Conservation (phyloP, 345 rosid genomes). For the Toxicodendron radicans region DNA sequence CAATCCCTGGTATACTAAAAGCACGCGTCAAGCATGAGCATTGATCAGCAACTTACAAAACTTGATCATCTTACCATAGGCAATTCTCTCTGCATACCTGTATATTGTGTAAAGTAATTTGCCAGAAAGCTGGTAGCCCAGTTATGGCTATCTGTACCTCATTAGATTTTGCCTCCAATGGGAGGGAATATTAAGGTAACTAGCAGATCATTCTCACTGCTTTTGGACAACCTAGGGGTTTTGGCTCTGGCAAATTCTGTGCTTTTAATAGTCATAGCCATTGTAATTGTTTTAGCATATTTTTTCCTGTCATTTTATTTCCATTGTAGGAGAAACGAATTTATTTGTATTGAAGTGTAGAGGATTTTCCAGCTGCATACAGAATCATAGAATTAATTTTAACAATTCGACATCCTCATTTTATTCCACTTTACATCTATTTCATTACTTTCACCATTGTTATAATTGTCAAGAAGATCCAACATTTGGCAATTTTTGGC, state of each 20-base stretch:
- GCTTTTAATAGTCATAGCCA: constrained; percentile 22
- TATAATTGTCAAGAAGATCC: not conserved
- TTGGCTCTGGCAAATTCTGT: constrained; percentile 22
- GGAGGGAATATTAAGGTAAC: constrained; percentile 21
- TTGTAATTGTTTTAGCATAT: constrained; percentile 32
- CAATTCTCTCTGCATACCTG: constrained; percentile 42
- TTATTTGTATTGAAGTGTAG: constrained; percentile 23
- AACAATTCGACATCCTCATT: constrained; percentile 11
- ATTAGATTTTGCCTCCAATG: constrained; percentile 8
- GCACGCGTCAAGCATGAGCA: constrained; percentile 78
- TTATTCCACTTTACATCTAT: not conserved
- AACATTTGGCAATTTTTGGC: no score
- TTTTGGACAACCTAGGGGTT: constrained; percentile 21
- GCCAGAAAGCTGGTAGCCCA: constrained; percentile 24
- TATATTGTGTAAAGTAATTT: constrained; percentile 68
- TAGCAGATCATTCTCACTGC: constrained; percentile 23
- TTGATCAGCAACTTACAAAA: constrained; percentile 28
- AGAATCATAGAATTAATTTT: constrained; percentile 30
- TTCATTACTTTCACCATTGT: not conserved
- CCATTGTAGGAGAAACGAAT: constrained; percentile 26
- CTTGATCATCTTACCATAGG: constrained; percentile 20
- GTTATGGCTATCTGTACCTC: constrained; percentile 16
- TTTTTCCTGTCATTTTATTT: constrained; percentile 9
- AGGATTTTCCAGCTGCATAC: constrained; percentile 28
- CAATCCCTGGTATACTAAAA: constrained; percentile 63